Evolutionary conservation across 495 filamentous ascomycete genomes (phyloP).

Genomic region (Aspergillus carlsbadensis): DNA sequence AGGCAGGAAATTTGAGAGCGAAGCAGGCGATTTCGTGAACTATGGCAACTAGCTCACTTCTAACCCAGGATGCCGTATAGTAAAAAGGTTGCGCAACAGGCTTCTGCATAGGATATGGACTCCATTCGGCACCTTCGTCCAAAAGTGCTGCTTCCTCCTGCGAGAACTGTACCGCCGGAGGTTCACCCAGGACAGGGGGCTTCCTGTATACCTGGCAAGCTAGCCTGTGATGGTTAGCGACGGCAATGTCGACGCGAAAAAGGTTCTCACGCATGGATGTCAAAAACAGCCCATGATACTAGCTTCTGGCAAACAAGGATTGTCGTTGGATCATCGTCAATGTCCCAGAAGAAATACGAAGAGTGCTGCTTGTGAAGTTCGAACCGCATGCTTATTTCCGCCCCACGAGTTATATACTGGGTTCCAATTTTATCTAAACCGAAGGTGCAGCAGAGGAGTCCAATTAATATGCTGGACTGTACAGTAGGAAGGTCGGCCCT

Average conservation of each 20-base stretch:
- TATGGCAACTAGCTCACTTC: conserved; percentile 17
- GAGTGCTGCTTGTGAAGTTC: conserved; percentile 9
- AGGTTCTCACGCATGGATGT: conserved; percentile 24
- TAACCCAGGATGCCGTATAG: conserved; percentile 15
- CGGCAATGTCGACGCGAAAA: neutral
- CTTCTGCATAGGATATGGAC: conserved; percentile 13
- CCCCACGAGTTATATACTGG: conserved; percentile 25
- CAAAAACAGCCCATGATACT: conserved; percentile 26
- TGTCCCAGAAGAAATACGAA: conserved; percentile 9
- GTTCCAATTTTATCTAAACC: conserved; percentile 28
- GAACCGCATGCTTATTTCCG: conserved; percentile 11
- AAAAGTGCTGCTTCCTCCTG: conserved; percentile 17
- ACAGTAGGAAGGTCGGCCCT: conserved; percentile 18
- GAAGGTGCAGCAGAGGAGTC: conserved; percentile 28
- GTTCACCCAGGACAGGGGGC: conserved; percentile 13
- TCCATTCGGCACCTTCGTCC: conserved; percentile 16
- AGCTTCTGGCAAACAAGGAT: conserved; percentile 19
- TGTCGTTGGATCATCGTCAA: neutral
- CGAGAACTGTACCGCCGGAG: conserved; percentile 19
- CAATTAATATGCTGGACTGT: conserved; percentile 27
- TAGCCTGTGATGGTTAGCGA: conserved; percentile 18
- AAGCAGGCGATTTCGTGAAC: conserved; percentile 20
- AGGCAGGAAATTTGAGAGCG: conserved; percentile 15
- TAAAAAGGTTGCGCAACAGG: conserved; percentile 15
- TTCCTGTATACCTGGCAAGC: conserved; percentile 28